Conservation (phyloP, 805 yeast species). For the Diddensiella santjacobensis region DNA sequence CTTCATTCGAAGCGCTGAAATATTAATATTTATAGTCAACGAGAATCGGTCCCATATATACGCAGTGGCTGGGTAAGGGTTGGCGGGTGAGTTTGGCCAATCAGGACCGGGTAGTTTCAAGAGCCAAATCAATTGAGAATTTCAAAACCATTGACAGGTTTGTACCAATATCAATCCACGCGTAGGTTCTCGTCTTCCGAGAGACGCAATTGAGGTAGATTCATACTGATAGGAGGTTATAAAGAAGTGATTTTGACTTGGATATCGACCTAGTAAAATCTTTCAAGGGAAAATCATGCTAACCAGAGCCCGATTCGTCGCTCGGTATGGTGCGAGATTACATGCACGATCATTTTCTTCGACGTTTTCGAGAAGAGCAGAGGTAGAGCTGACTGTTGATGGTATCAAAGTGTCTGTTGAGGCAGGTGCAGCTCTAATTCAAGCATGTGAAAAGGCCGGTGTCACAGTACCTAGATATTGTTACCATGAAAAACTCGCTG, state of each 20-base stretch:
- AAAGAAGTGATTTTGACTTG: too few species aligned
- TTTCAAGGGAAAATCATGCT: constrained; percentile 5
- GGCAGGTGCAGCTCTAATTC: constrained; percentile 83
- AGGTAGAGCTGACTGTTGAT: constrained; percentile 56
- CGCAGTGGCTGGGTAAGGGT: not conserved
- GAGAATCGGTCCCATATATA: not conserved
- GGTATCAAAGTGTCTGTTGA: constrained; percentile 74
- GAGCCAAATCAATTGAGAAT: constrained; percentile 1
- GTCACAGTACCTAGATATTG: constrained; percentile 85
- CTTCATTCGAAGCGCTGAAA: not conserved
- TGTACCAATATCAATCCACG: not conserved
- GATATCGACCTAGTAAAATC: too few species aligned
- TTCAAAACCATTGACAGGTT: not conserved
- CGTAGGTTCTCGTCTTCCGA: too few species aligned
- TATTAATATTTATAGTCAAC: constrained; percentile 1
- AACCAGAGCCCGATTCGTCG: constrained; percentile 3
- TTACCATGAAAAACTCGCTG: constrained; percentile 84
- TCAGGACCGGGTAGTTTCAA: not conserved
- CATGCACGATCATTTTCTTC: constrained; percentile 33
- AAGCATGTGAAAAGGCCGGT: constrained; percentile 90
- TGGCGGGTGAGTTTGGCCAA: not conserved
- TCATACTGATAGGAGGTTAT: too few species aligned
- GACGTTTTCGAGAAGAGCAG: constrained; percentile 41
- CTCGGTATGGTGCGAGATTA: constrained; percentile 1
- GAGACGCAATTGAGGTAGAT: too few species aligned